Evolutionary conservation across 139 green algal genomes (phyloP).

Genomic region (Volvox reticuliferus): DNA sequence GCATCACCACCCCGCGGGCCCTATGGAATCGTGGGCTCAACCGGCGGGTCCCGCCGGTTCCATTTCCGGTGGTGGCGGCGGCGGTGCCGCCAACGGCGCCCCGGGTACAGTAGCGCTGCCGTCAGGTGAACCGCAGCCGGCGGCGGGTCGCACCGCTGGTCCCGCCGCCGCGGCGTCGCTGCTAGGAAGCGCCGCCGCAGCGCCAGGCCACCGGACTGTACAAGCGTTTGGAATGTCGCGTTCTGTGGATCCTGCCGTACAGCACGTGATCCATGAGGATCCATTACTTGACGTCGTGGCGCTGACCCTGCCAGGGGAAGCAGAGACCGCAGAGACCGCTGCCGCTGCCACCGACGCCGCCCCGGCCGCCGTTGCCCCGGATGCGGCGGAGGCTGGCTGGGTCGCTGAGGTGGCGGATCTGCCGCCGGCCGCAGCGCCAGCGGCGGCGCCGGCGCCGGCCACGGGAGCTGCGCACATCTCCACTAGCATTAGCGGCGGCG

Average conservation of each 20-base stretch:
- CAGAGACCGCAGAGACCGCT: too few relatives aligned
- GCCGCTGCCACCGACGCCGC: too few relatives aligned
- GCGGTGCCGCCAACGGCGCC: background rate
- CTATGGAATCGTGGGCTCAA: constrained; percentile 10
- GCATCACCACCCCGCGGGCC: background rate
- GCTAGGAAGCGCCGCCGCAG: background rate
- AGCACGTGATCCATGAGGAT: constrained; percentile 18
- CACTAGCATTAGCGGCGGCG: background rate
- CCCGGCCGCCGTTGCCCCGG: too few relatives aligned
- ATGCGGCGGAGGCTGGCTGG: too few relatives aligned
- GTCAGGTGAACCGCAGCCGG: background rate
- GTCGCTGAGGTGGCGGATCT: too few relatives aligned
- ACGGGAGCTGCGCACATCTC: background rate
- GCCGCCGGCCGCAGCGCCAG: background rate
- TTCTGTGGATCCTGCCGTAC: constrained; percentile 3
- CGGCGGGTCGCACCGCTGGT: background rate
- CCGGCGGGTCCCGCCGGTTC: background rate
- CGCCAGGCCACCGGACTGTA: background rate
- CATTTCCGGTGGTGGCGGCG: background rate
- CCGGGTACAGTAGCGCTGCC: background rate
- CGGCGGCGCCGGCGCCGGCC: background rate
- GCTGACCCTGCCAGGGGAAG: too few relatives aligned
- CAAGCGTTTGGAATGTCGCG: background rate
- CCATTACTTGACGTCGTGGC: background rate
- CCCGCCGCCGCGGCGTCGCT: background rate